Evolutionary conservation across 495 filamentous ascomycete species (phyloP), one percentile per base, ranked within the genome.

Genomic region (Lophium mytilinum): DNA sequence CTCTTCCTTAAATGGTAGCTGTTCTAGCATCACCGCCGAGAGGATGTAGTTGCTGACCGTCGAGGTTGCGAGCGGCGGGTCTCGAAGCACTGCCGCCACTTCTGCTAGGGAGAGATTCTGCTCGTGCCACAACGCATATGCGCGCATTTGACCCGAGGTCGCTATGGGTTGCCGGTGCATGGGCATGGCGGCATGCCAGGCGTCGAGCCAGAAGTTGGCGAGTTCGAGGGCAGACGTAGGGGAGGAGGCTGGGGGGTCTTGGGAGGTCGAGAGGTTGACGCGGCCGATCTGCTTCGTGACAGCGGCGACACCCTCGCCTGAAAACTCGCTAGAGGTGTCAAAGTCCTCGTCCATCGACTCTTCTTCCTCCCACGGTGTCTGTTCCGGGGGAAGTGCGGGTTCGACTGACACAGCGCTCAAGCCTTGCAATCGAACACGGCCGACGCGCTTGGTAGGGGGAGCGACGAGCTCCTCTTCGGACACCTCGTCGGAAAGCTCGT

Each of bases 81-180:
- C 72, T 0, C 83, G 70, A 35, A 83, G 61, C 9, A 81, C 49
- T 8, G 48, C 58, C n/a, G 80, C 79, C n/a, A 83, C 71, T 0
- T 69, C 66, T 0, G 60, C 39, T 4, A 79, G 61, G 0, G 66
- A 54, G 7, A 83, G 69, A 12, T 65, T 66, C 9, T 69, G 68
- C 5, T 66, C 45, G 59, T 81, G 69, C 84, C 84, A 88, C 47
- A 87, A 68, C 53, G 76, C 73, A 58, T 86, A 86, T 1, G 81
- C 77, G 17, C 82, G 76, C 12, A 87, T 74, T n/a, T 72, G 61
- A 1, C 74, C 30, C 0, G 80, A 71, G 90, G 86, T 73, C 74
- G 95, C 18, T 89, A 93, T 73, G 77, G 75, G 53, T 77, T 86
- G 56, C 85, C 87, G 70, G 72, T 77, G 37, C 86, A 80, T 70